These are phyloP conservation scores for Abrus precatorius DNA, from an alignment of 306 rosid genomes.

Conservation along the genomic window DNA sequence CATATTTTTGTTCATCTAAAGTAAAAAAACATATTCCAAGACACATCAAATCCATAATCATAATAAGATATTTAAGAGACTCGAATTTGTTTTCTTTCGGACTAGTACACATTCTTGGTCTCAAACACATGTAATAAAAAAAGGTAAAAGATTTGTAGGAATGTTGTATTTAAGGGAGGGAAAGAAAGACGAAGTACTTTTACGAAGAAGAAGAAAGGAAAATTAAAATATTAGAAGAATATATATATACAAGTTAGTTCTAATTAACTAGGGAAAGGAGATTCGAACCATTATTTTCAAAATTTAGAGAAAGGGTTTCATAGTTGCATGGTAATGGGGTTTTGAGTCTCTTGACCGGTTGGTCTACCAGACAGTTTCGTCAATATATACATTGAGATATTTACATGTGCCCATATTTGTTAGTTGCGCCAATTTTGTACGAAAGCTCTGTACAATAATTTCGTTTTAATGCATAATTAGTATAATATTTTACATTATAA, in stretches of 20 bases:
- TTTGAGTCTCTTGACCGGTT: slow-evolving; percentile 61
- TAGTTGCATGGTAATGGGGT: not conserved
- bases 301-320: not conserved
- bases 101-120: not conserved
- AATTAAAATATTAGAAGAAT: not conserved
- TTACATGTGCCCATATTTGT: not conserved
- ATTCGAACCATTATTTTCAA: not conserved
- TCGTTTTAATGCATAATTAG: no score
- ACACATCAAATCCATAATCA: no score
- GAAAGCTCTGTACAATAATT: no score
- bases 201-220: not conserved
- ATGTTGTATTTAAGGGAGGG: not conserved
- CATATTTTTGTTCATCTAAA: no score
- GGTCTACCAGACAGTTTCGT: slow-evolving; percentile 68
- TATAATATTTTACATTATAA: no score
- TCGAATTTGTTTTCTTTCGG: no score
- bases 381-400: not conserved
- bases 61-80: no score
- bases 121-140: not conserved
- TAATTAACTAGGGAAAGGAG: not conserved
- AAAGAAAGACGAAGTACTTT: not conserved
- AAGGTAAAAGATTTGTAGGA: not conserved
- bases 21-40: no score
- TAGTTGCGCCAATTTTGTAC: no score
- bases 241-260: not conserved